Evolutionary conservation across 345 rosid species (phyloP).

Genomic region (Aethionema arabicum): DNA sequence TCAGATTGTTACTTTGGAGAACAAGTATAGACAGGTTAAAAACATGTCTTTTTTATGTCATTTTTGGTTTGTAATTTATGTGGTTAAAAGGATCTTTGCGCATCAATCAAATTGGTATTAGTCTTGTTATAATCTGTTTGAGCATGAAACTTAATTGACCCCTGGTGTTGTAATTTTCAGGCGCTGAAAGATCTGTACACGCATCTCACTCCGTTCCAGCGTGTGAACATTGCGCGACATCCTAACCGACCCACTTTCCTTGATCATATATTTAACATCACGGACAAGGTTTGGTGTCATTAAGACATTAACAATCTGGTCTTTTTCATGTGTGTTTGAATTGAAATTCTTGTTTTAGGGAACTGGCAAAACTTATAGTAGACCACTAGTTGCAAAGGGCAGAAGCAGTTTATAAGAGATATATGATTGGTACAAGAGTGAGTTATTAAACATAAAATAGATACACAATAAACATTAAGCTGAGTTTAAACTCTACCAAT

Average conservation of each 20-base stretch:
- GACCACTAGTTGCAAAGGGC: too few species aligned
- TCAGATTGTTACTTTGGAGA: constrained; percentile 76
- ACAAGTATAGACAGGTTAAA: constrained; percentile 74
- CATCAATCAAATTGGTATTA: background rate
- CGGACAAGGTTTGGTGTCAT: constrained; percentile 69
- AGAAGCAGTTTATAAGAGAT: too few species aligned
- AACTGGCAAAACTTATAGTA: too few species aligned
- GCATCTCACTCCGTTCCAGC: constrained; percentile 81
- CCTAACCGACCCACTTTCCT: constrained; percentile 98
- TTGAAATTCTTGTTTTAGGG: background rate
- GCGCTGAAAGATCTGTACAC: constrained; percentile 77
- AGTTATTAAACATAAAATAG: too few species aligned
- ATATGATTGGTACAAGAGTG: too few species aligned
- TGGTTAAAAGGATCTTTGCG: background rate
- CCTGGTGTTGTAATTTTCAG: constrained; percentile 40
- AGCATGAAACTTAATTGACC: background rate
- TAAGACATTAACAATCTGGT: constrained; percentile 8
- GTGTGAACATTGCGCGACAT: constrained; percentile 93
- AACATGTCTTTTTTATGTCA: background rate
- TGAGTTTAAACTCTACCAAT: too few species aligned
- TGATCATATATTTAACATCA: constrained; percentile 84
- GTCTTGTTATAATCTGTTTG: background rate
- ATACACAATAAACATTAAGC: too few species aligned
- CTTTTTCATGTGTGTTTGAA: constrained; percentile 3
- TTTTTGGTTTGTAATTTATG: constrained; percentile 12